Evolutionary conservation across 176 grass and related monocot species (phyloP), one percentile per base, ranked within the genome.

Genomic region (Oryza glaberrima): DNA sequence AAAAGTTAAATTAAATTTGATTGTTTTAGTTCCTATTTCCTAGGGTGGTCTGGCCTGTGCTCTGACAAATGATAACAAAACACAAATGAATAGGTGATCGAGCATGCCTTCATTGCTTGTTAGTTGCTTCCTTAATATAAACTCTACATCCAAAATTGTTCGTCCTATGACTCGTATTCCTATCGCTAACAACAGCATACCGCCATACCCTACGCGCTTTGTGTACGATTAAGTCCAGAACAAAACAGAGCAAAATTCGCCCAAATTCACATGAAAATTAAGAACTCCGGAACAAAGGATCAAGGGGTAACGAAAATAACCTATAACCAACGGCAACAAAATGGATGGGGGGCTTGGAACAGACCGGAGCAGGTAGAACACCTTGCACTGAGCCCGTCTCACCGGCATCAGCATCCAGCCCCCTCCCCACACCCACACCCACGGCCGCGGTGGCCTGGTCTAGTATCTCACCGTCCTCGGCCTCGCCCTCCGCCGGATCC

Each of bases 391-490:
- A 58, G 3, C 19, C 54, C 17, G 19, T 5, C 54, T 58, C 54
- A 58, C 54, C 54, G 19, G 19, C 9, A 58, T 58, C 19, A 58
- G 19, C 19, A 19, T 58, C 17, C 54, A 58, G 17, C 19, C 17
- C 49, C 15, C 14, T 52, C 15, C 49, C 4, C 49, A 52, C 15
- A 64, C 49, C 4, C 49, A 52, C 15, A 64, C 65, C 41, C n/a
- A 45, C 65, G 5, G 69, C 70, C 23, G 76, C 69, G 25, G 85
- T 77, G 10, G 44, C 78, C 19, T 87, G 76, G 22, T 97, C 95
- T 2, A 96, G 86, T 74, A 98, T 96, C 86, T 96, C 96, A 25
- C 96, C 93, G 73, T 98, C 96, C 75, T 98, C 93, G 19, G 89
- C 69, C 49, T 52, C 49, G 14, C 4, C 15, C 14, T 51, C 14